phyloP scores from a whole-genome alignment of 1,284 basidiomycete genomes.

The Leccinum fuscescens region DNA sequence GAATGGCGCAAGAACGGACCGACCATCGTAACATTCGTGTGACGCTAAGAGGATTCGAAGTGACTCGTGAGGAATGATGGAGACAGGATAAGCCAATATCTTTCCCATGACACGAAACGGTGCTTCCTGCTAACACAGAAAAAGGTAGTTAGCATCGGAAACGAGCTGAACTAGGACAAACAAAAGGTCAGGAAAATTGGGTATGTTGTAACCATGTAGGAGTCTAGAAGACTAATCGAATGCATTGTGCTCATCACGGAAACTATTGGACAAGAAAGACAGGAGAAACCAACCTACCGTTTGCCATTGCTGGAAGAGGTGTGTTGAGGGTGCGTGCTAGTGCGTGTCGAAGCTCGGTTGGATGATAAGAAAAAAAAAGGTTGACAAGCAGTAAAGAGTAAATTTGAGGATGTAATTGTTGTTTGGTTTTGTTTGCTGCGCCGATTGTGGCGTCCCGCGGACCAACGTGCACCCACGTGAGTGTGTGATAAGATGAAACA shows the following conservation, averaged over 20 bases:
- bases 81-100: not conserved
- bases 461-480: not conserved
- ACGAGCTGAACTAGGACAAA: conserved; percentile 9
- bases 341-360: not conserved
- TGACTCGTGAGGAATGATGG: not conserved
- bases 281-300: conserved; percentile 50
- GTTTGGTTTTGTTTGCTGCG: conserved; percentile 16
- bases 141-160: conserved; percentile 12
- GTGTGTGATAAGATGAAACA: conserved; percentile 7
- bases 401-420: conserved; percentile 2
- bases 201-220: conserved; percentile 31
- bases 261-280: conserved; percentile 10
- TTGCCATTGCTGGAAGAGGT: conserved; percentile 10
- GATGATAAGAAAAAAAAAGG: not conserved
- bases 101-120: not conserved
- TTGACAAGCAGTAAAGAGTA: not conserved
- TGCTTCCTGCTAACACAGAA: conserved; percentile 5
- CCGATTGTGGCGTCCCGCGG: conserved; percentile 11
- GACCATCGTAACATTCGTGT: conserved; percentile 1
- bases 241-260: conserved; percentile 55
- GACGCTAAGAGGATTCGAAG: conserved; percentile 4
- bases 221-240: conserved; percentile 89
- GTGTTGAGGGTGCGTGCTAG: not conserved
- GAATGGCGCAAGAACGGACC: conserved; percentile 5
- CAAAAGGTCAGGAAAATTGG: conserved; percentile 34